phyloP scores from a whole-genome alignment of 2,329 filamentous ascomycete species.

The Fusarium burgessii region DNA sequence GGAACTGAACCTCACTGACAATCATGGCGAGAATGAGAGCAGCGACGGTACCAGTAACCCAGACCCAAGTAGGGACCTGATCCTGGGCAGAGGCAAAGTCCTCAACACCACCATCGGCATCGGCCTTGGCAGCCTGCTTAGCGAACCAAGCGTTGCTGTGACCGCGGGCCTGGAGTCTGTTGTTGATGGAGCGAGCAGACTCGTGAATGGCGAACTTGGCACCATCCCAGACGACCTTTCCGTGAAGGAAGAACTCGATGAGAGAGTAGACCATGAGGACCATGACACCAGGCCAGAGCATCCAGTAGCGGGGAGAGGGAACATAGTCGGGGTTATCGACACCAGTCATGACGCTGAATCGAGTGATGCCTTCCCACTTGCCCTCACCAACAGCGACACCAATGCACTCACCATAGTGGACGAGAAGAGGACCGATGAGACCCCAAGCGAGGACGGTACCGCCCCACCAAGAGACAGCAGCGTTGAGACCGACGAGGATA shows the following conservation, averaged over 20 bases:
- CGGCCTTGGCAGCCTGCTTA: constrained; percentile 52
- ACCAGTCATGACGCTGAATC: constrained; percentile 50
- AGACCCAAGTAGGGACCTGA: constrained; percentile 66
- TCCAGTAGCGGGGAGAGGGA: constrained; percentile 57
- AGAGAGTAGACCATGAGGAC: constrained; percentile 57
- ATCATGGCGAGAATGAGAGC: constrained; percentile 66
- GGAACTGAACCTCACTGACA: constrained; percentile 63
- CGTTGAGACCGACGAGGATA: constrained; percentile 65
- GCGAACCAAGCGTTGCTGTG: constrained; percentile 51
- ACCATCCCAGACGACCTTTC: constrained; percentile 53
- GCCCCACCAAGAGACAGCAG: constrained; percentile 67
- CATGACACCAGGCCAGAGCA: constrained; percentile 60
- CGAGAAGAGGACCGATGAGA: constrained; percentile 61
- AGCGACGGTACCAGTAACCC: constrained; percentile 59
- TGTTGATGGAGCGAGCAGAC: constrained; percentile 48
- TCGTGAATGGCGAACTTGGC: constrained; percentile 51
- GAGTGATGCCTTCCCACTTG: constrained; percentile 49
- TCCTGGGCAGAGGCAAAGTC: constrained; percentile 57
- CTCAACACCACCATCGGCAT: constrained; percentile 50
- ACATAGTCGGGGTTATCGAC: constrained; percentile 46
- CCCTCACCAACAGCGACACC: constrained; percentile 54
- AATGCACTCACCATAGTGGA: constrained; percentile 63
- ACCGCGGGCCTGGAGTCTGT: constrained; percentile 48
- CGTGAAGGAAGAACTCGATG: constrained; percentile 57
- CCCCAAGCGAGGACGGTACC: constrained; percentile 68